These are phyloP conservation scores for Dendrobium chrysotoxum DNA, from an alignment of 106 monocot species.

Conservation along the genomic window DNA sequence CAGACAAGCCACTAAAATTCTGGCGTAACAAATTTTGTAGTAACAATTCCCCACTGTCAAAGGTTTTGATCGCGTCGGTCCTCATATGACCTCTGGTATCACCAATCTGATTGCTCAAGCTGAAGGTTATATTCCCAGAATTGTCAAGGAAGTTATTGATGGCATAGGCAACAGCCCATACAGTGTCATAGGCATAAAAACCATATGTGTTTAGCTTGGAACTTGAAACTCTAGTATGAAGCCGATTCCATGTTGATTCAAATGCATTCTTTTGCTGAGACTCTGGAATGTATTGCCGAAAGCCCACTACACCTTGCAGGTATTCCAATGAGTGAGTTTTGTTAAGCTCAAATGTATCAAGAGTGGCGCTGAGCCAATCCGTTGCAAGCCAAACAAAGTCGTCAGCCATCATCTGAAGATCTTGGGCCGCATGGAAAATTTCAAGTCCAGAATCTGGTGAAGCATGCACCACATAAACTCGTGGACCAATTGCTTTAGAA, in stretches of 20 bases:
- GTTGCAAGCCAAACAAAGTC: slow-evolving; percentile 70
- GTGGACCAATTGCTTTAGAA: slow-evolving; percentile 37
- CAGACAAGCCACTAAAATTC: slow-evolving; percentile 56
- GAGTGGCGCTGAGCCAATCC: slow-evolving; percentile 55
- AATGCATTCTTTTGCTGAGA: slow-evolving; percentile 33
- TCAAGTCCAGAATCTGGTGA: slow-evolving; percentile 53
- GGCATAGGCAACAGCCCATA: slow-evolving; percentile 59
- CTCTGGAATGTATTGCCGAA: slow-evolving; percentile 48
- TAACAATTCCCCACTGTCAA: slow-evolving; percentile 45
- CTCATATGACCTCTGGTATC: slow-evolving; percentile 25
- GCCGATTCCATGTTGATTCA: slow-evolving; percentile 32
- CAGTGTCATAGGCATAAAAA: slow-evolving; percentile 63
- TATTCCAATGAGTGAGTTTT: slow-evolving; percentile 8
- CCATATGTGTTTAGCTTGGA: slow-evolving; percentile 42
- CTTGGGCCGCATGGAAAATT: slow-evolving; percentile 46
- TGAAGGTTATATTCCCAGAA: slow-evolving; percentile 33
- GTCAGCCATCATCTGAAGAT: slow-evolving; percentile 53
- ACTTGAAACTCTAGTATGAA: slow-evolving; percentile 9
- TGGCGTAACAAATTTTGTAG: slow-evolving; percentile 27
- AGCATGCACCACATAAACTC: slow-evolving; percentile 70
- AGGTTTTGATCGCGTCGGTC: slow-evolving; percentile 32
- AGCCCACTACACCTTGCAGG: slow-evolving; percentile 56
- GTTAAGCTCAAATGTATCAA: slow-evolving; percentile 22
- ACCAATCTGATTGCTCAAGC: slow-evolving; percentile 12
- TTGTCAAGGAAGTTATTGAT: slow-evolving; percentile 45